Base-by-base conservation (phyloP, 2,329 filamentous ascomycete genomes). In the Diaporthe nobilis region DNA sequence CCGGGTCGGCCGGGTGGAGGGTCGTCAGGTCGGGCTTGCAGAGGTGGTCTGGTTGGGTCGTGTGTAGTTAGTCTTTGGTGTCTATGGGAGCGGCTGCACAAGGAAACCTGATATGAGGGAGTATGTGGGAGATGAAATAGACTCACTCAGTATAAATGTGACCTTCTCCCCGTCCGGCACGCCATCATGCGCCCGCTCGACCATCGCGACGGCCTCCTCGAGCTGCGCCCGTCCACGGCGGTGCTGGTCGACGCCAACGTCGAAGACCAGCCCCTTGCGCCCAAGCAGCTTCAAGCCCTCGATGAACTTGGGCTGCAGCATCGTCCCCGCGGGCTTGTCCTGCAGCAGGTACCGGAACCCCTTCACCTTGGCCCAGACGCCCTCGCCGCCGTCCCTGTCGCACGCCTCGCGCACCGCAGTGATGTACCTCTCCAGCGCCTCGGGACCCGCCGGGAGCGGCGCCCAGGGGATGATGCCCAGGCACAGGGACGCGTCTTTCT, bases 331-430 rank as follows among this genome's bases (percentile, higher is more conserved):
- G 12, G 91, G 91, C 84, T 94, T 94, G 83, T 94, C 92, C 85
- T 98, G 95, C 67, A 98, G 84, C 76, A 98, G 85, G 82, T 95
- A 98, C 67, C 96, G 87, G 81, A 97, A 95, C 0, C 96, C 96
- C 76, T 92, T 92, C 39, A 98, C 87, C 82, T 91, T 91, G 60
- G 80, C 80, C 92, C 92, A 97, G 22, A 90, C 88, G 61, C 83
- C 82, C 57, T 88, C 86, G 1, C 93, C 94, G 0, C 93, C 92
- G 22, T 75, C 70, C 39, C 73, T 34, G 13, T 22, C 39, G n/a
- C 75, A 77, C 72, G 86, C 86, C 77, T 90, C 85, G 81, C 91
- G 86, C 3, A 92, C 94, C 22, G 87, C 81, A 0, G 83, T 84
- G 8, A 98, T 86, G 82, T 97, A 98, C 77, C 85, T 83, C 77